Evolutionary conservation across 1,284 basidiomycete species (phyloP).

Genomic region (Ustilago hordei): DNA sequence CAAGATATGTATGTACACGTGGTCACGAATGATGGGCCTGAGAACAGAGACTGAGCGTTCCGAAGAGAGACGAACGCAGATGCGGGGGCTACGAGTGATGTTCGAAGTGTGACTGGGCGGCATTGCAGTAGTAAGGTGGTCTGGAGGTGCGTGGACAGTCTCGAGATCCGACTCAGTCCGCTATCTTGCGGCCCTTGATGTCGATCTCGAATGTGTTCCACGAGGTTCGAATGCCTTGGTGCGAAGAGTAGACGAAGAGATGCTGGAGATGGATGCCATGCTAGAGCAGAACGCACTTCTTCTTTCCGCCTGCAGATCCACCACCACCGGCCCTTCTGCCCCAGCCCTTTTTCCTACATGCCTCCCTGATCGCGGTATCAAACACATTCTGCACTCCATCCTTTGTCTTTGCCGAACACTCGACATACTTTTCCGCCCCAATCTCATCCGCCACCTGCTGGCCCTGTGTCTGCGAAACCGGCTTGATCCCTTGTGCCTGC

Average conservation of each 20-base stretch:
- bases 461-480: constrained; percentile 78
- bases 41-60: neutral
- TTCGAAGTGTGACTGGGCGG: neutral
- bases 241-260: neutral
- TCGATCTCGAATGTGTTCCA: neutral
- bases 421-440: constrained; percentile 87
- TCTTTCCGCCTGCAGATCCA: constrained; percentile 72
- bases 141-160: neutral
- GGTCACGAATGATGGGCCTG: constrained; percentile 13
- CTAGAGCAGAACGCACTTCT: constrained; percentile 82
- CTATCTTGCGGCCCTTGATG: constrained; percentile 12
- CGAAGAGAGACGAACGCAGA: neutral
- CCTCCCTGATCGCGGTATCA: constrained; percentile 86
- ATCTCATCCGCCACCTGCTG: constrained; percentile 84
- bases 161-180: constrained; percentile 8
- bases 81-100: neutral
- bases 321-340: constrained; percentile 33
- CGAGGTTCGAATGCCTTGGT: neutral
- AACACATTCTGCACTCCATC: constrained; percentile 93
- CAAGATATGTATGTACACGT: constrained; percentile 12
- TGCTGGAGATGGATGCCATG: neutral
- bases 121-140: neutral
- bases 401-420: constrained; percentile 93
- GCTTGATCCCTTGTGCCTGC: constrained; percentile 86
- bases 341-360: constrained; percentile 70